phyloP scores from a whole-genome alignment of 345 rosid species.

The Acer campestre region DNA sequence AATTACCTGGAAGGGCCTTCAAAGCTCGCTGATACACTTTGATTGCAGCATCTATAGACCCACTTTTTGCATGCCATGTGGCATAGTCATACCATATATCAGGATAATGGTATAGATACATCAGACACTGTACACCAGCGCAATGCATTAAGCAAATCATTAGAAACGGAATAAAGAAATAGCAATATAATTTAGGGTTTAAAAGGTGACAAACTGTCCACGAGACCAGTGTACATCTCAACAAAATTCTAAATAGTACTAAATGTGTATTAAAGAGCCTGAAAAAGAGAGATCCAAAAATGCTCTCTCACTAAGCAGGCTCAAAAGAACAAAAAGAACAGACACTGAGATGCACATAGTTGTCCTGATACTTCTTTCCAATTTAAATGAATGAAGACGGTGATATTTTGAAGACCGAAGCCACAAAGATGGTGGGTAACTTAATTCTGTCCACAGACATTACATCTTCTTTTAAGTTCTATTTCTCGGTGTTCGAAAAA shows the following conservation, averaged over 20 bases:
- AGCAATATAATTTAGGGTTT: neutral
- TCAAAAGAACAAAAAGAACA: too few species aligned
- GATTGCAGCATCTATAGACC: slow-evolving; percentile 80
- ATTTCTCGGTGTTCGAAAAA: too few species aligned
- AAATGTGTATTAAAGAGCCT: too few species aligned
- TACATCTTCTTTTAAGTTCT: too few species aligned
- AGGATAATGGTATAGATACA: slow-evolving; percentile 95
- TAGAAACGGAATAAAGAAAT: neutral
- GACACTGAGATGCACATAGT: neutral
- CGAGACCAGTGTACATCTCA: neutral
- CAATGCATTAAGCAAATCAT: slow-evolving; percentile 23
- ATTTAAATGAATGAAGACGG: neutral
- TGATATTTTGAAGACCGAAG: neutral
- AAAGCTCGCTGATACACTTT: slow-evolving; percentile 95
- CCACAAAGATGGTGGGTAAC: neutral
- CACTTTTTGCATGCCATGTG: slow-evolving; percentile 88
- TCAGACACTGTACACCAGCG: slow-evolving; percentile 68
- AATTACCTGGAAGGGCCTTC: slow-evolving; percentile 90
- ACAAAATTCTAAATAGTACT: neutral
- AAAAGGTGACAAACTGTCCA: neutral
- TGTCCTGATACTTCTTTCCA: neutral
- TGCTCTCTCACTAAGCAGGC: too few species aligned
- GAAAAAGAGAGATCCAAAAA: too few species aligned
- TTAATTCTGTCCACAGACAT: too few species aligned
- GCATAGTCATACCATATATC: slow-evolving; percentile 97